phyloP scores from a whole-genome alignment of 257 asterid genomes.

The Forsythia viridissima region DNA sequence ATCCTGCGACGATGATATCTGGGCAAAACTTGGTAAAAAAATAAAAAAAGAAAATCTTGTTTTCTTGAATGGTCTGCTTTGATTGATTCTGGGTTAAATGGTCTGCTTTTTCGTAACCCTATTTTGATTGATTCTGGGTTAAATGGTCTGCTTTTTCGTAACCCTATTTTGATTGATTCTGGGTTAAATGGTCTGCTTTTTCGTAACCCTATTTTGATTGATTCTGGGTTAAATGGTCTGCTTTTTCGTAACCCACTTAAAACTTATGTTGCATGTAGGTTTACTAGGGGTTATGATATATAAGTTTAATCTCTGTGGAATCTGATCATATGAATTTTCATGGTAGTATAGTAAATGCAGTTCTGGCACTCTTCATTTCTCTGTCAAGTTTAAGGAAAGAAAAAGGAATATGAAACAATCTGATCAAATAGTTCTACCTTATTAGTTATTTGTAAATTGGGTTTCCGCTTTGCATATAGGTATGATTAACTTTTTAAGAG shows the following conservation, averaged over 20 bases:
- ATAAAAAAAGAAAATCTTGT: neutral
- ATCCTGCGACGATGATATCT: conserved; percentile 40
- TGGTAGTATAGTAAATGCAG: conserved; percentile 8
- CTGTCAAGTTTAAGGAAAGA: neutral
- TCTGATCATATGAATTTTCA: neutral
- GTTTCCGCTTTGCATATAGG: too few species aligned
- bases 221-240: conserved; percentile 13
- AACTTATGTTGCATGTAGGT: conserved; percentile 17
- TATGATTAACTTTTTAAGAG: neutral
- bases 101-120: neutral
- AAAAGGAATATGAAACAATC: neutral
- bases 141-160: neutral
- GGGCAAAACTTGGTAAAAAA: conserved; percentile 80
- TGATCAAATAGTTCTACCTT: conserved; percentile 4
- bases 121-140: conserved; percentile 26
- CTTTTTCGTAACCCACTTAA: neutral
- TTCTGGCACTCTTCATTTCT: neutral
- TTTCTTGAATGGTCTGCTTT: neutral
- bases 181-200: conserved; percentile 4
- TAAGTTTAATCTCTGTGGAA: conserved; percentile 21
- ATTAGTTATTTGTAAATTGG: conserved; percentile 4
- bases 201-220: conserved; percentile 9
- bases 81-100: conserved; percentile 19
- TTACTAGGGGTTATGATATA: neutral
- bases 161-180: conserved; percentile 23